Base-by-base conservation (phyloP, 2,329 filamentous ascomycete species). In the Myriosclerotinia duriaeana region DNA sequence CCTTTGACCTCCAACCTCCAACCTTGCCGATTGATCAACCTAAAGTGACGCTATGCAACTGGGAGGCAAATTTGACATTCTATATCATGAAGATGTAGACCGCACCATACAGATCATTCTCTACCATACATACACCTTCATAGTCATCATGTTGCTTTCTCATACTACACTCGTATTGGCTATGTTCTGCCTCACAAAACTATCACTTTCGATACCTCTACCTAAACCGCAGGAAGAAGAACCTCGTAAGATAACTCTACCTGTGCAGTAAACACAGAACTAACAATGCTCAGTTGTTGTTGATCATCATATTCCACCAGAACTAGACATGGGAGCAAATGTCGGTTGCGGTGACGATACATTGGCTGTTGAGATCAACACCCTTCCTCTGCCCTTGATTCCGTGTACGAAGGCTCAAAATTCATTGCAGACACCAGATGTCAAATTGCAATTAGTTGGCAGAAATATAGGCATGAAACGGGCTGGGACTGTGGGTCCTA, bases 1-100 rank as follows among this genome's bases (percentile, higher is more conserved):
- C 44, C 58, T 38, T n/a, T 26, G 36, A 48, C n/a, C 44, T 48
- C 44, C 12, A 60, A 22, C 12, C 8, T 17, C 30, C 30, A 12
- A 50, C 44, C 53, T 40, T 50, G 46, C n/a, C 34, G 14, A 52
- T 61, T 61, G 58, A 61, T 50, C 58, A 50, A 36, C 34, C 20
- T 34, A 3, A 48, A 50, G 58, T 50, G 58, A 61, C 34, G 50
- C 22, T n/a, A 50, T 50, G 58, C 34, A 40, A 50, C 44, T 52
- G 30, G 44, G 34, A 50, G 58, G 58, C 58, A 26, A 50, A 26
- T 12, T 50, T 6, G 44, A n/a, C 26, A 30, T 3, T 61, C 20
- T 40, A 50, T 61, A 50, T 26, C 50, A 38, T 61, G n/a, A 61
- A 26, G 44, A 50, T 61, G 44, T 50, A 50, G 20, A 48, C 20